Conservation (phyloP, 2,329 filamentous ascomycete species). For the Cytospora chrysosperma region DNA sequence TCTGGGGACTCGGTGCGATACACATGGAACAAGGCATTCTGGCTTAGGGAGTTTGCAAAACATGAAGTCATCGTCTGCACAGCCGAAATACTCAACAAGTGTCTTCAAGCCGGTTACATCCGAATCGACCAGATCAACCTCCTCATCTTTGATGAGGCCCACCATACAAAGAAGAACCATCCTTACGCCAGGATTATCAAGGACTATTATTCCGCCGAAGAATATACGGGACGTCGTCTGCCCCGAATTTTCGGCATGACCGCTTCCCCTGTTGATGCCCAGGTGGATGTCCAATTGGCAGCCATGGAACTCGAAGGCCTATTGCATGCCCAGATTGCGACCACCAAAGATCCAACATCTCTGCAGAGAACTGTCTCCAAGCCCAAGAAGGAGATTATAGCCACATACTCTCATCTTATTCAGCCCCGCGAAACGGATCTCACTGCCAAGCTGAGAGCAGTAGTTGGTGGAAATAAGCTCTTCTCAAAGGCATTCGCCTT, state of each 20-base stretch:
- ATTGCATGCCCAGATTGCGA: slow-evolving; percentile 81
- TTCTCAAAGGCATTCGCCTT: slow-evolving; percentile 60
- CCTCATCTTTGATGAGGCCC: slow-evolving; percentile 92
- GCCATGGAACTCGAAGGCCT: slow-evolving; percentile 73
- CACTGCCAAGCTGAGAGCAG: slow-evolving; percentile 52
- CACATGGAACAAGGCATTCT: slow-evolving; percentile 45
- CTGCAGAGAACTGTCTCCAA: slow-evolving; percentile 58
- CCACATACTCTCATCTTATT: slow-evolving; percentile 51
- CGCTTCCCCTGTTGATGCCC: slow-evolving; percentile 87
- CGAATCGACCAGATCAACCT: slow-evolving; percentile 82
- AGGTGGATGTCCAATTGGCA: slow-evolving; percentile 68
- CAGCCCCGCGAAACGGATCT: slow-evolving; percentile 63
- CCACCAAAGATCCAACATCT: slow-evolving; percentile 55
- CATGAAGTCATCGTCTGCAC: slow-evolving; percentile 92
- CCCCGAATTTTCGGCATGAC: slow-evolving; percentile 96
- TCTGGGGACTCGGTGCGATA: slow-evolving; percentile 65
- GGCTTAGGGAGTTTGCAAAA: slow-evolving; percentile 52
- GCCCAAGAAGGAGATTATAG: slow-evolving; percentile 58
- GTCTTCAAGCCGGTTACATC: slow-evolving; percentile 76
- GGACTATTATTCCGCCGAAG: slow-evolving; percentile 66
- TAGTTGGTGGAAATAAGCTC: slow-evolving; percentile 41
- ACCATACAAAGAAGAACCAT: slow-evolving; percentile 93
- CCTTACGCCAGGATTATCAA: slow-evolving; percentile 88
- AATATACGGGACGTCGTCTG: slow-evolving; percentile 34
- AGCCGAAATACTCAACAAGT: slow-evolving; percentile 79